Conservation (phyloP, 768 basidiomycete species). For the Suillus hirtellus region DNA sequence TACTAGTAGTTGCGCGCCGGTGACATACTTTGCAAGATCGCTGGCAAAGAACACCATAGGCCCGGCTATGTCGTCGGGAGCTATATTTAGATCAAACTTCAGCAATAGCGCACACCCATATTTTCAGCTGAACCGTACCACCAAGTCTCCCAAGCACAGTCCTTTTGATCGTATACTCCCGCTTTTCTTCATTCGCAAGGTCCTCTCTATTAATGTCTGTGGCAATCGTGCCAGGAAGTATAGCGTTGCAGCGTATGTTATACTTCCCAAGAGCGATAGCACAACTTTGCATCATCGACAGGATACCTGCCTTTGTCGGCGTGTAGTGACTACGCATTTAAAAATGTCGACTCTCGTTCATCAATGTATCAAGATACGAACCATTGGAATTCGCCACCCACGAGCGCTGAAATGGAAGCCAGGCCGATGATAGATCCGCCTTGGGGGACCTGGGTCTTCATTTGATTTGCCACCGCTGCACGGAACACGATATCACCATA, state of each 20-base stretch:
- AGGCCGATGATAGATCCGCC: conserved; percentile 77
- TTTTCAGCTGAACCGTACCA: conserved; percentile 28
- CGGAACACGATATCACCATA: conserved; percentile 11
- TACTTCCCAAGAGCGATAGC: conserved; percentile 78
- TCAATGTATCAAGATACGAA: conserved; percentile 24
- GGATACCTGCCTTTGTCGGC: conserved; percentile 77
- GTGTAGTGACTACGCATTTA: conserved; percentile 59
- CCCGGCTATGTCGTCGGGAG: conserved; percentile 70
- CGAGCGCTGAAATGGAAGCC: conserved; percentile 77
- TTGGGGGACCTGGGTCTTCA: conserved; percentile 66
- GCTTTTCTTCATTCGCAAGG: conserved; percentile 56
- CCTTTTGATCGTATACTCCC: conserved; percentile 61
- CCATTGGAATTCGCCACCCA: conserved; percentile 74
- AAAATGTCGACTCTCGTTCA: neutral
- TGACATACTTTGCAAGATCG: conserved; percentile 70
- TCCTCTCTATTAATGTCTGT: conserved; percentile 81
- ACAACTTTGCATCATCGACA: conserved; percentile 78
- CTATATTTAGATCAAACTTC: conserved; percentile 27
- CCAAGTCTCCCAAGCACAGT: conserved; percentile 70
- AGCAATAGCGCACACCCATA: neutral
- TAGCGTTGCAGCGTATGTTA: conserved; percentile 69
- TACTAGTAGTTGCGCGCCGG: conserved; percentile 63
- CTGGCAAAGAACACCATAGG: conserved; percentile 75
- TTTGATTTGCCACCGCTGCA: conserved; percentile 69
- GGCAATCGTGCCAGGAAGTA: conserved; percentile 76